Percentiles rank a stretch among this genome's conserved stretches.
phyloP scores from a whole-genome alignment of 2,329 filamentous ascomycete species.

The Trichoderma afroharzianum region DNA sequence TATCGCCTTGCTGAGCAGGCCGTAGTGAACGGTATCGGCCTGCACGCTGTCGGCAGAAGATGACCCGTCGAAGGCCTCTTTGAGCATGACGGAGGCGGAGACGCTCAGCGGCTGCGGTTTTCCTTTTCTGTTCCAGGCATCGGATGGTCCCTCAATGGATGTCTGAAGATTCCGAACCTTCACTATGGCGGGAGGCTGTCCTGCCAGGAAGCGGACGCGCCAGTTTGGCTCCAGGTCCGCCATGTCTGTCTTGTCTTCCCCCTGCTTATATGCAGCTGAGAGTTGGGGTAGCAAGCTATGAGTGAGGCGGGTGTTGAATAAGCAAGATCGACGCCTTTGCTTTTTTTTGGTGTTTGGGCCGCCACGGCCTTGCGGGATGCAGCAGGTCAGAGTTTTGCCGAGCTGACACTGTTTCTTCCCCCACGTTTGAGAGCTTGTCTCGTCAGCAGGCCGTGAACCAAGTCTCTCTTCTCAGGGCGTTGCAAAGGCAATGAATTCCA shows the following conservation, averaged over 20 bases:
- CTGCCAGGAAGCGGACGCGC: constrained; percentile 26
- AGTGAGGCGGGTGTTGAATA: background rate
- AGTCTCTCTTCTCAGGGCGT: background rate
- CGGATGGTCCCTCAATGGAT: constrained; percentile 53
- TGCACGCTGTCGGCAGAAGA: constrained; percentile 58
- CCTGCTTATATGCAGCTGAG: background rate
- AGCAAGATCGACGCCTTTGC: background rate
- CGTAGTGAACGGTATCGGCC: constrained; percentile 73
- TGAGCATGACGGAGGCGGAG: constrained; percentile 57
- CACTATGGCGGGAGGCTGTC: constrained; percentile 44
- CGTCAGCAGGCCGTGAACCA: background rate
- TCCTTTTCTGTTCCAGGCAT: constrained; percentile 63
- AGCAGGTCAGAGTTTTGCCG: constrained; percentile 1
- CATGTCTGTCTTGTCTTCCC: constrained; percentile 19
- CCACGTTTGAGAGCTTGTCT: background rate
- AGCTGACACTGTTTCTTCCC: background rate
- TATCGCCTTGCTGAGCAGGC: constrained; percentile 64
- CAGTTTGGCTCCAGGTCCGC: constrained; percentile 24
- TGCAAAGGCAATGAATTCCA: background rate
- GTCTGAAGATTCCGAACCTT: constrained; percentile 60
- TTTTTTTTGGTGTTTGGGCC: background rate
- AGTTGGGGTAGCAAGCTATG: background rate
- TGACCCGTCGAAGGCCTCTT: constrained; percentile 53
- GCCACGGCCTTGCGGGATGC: background rate
- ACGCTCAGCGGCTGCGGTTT: constrained; percentile 61